Evolutionary conservation across 1,139 yeast genomes (phyloP).

Genomic region (Scheffersomyces cryptocercus): DNA sequence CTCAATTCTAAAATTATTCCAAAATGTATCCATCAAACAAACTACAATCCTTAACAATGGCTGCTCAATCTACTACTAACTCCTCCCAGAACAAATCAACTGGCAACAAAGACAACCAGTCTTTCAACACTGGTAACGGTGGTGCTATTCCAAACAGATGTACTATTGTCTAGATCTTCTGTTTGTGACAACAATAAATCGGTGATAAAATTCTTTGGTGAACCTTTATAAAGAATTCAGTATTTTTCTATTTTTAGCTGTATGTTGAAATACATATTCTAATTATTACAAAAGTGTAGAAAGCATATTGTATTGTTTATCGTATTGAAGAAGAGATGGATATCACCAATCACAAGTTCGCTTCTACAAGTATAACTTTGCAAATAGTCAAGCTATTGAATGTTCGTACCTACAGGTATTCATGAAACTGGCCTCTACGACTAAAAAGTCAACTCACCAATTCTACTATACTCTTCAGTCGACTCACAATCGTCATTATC

Average conservation of each 20-base stretch:
- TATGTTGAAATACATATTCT: background rate
- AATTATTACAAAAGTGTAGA: too few species aligned
- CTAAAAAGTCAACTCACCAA: too few species aligned
- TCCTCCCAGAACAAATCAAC: background rate
- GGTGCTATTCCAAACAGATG: background rate
- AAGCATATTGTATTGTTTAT: too few species aligned
- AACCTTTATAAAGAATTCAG: too few species aligned
- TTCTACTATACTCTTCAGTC: too few species aligned
- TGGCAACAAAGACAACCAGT: background rate
- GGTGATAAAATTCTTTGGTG: background rate
- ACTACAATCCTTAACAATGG: background rate
- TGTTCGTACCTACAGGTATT: too few species aligned
- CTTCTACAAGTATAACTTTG: too few species aligned
- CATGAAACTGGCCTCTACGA: too few species aligned
- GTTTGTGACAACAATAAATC: background rate
- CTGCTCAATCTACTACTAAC: slow-evolving; percentile 1
- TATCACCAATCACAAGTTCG: too few species aligned
- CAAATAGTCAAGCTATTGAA: too few species aligned
- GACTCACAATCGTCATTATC: too few species aligned
- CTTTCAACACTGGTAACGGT: background rate
- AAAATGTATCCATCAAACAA: background rate
- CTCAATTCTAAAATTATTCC: background rate
- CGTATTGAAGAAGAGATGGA: too few species aligned
- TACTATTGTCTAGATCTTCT: background rate
- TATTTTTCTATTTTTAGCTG: background rate